A percentile compares a stretch with the other conserved stretches of the same genome.
Evolutionary conservation across 306 rosid genomes (phyloP).

Genomic region (Oxytropis ochrocephala): DNA sequence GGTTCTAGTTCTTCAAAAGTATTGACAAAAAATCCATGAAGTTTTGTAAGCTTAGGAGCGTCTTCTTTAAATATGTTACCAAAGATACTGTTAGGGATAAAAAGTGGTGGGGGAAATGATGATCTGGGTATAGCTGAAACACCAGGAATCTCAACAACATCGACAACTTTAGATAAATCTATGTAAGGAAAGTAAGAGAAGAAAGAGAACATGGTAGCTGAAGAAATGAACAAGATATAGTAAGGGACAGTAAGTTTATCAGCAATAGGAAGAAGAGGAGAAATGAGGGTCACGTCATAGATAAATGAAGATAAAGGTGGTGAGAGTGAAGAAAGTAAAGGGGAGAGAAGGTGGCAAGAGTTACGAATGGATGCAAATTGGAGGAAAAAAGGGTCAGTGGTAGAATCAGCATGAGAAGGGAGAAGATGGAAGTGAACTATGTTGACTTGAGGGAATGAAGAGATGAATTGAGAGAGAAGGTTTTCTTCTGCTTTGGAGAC

Average conservation of each 20-base stretch:
- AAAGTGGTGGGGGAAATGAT: conserved; percentile 38
- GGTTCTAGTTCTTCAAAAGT: conserved; percentile 32
- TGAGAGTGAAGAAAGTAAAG: conserved; percentile 34
- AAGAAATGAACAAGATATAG: conserved; percentile 35
- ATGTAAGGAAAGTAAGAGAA: conserved; percentile 23
- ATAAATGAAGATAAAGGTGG: conserved; percentile 43
- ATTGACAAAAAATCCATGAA: conserved; percentile 43
- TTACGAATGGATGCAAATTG: conserved; percentile 31
- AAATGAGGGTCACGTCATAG: conserved; percentile 23
- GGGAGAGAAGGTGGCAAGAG: conserved; percentile 36
- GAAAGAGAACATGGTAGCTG: conserved; percentile 36
- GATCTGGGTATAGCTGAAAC: conserved; percentile 28
- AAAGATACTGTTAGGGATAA: not conserved
- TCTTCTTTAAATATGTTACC: conserved; percentile 12
- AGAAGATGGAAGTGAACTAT: not conserved
- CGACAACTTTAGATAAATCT: not conserved
- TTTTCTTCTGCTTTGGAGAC: no score
- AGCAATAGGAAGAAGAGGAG: conserved; percentile 24
- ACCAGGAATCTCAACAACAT: conserved; percentile 32
- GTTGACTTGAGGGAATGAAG: not conserved
- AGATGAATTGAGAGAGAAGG: no score
- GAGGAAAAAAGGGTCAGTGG: conserved; percentile 38
- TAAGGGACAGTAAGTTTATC: conserved; percentile 25
- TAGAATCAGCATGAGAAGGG: not conserved
- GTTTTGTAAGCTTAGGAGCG: conserved; percentile 11